Evolutionary conservation across 306 rosid species (phyloP).

Genomic region (Cucurbita maxima): DNA sequence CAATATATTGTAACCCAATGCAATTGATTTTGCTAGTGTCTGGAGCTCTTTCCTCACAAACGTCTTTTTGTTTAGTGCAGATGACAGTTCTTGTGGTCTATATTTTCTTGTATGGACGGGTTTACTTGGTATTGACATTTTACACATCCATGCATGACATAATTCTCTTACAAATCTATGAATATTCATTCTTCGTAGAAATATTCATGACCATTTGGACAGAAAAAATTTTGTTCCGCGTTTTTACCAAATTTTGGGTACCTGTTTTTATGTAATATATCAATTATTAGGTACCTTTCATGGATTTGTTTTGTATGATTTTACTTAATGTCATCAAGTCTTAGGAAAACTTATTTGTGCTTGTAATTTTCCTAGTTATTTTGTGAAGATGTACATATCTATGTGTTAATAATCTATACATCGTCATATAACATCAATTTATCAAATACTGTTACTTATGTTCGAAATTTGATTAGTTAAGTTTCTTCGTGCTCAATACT

Average conservation of each 20-base stretch:
- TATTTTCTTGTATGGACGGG: constrained; percentile 82
- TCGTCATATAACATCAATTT: not conserved
- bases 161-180: not conserved
- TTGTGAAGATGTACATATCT: not conserved
- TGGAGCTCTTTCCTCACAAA: not conserved
- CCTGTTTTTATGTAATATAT: not conserved
- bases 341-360: not conserved
- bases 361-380: not conserved
- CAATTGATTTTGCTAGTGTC: not conserved
- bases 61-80: constrained; percentile 31
- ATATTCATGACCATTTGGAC: not conserved
- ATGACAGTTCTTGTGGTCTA: constrained; percentile 87
- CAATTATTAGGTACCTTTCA: not conserved
- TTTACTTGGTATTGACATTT: constrained; percentile 51
- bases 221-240: not conserved
- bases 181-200: not conserved
- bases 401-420: not conserved
- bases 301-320: not conserved
- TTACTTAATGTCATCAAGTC: not conserved
- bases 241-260: not conserved
- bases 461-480: not conserved
- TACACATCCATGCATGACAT: not conserved
- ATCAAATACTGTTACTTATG: not conserved
- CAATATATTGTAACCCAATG: not conserved
- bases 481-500: not conserved